Evolutionary conservation across 106 monocot genomes (phyloP), one percentile per base, ranked within the genome.

Genomic region (Apostasia ramifera): DNA sequence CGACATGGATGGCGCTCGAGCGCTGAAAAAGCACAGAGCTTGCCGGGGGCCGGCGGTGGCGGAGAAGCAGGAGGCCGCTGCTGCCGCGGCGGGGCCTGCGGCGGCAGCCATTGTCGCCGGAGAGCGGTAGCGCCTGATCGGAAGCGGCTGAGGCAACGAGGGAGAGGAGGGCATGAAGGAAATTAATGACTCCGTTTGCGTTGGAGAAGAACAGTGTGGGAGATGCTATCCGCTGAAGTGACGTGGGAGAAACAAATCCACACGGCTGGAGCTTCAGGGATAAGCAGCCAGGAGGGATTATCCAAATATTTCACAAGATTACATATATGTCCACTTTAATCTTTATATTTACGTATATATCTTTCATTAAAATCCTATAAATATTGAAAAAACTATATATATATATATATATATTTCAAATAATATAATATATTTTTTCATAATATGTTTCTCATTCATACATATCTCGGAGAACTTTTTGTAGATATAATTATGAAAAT

Each of bases 21-120:
- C 6, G 47, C 45, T 8, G 47, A 73, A n/a, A 61, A 84, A 2
- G 26, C 75, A 78, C 54, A 55, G 47, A 46, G 43, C 47, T 76
- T 81, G 57, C 54, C 72, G 64, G n/a, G 58, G 40, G 13, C 68
- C 37, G 50, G 66, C 71, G 70, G 74, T 56, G 49, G 87, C 67
- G 47, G 85, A 79, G 76, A 85, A 78, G 73, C 78, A 81, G 7
- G 82, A 80, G 8, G 80, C 66, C 1, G 68, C 40, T 44, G 88
- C 77, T 39, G 84, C 80, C 2, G 80, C 38, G 49, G 85, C 78
- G 15, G 83, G 81, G 75, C 76, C 81, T 53, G 38, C 67, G 45
- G 47, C 9, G 4, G 40, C 9, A 41, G 44, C 3, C 2, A 2
- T 6, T 6, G 50, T 14, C 49, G 51, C 40, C 40, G 2, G 41